Conservation (phyloP, 331 rosid genomes). For the Quercus lobata region DNA sequence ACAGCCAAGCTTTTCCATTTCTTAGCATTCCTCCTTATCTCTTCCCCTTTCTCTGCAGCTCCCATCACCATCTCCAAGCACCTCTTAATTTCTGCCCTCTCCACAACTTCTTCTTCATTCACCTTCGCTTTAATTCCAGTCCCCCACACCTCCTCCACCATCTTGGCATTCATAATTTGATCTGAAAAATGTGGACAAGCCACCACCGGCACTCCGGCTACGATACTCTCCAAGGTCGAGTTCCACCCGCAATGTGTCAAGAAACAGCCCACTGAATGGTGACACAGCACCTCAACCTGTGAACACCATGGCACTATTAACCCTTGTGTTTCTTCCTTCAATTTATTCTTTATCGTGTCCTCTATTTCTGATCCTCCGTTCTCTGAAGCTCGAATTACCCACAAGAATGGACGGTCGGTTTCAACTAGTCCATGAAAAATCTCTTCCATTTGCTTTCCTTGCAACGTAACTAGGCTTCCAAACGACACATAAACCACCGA, state of each 20-base stretch:
- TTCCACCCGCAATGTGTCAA: conserved; percentile 45
- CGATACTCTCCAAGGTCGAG: conserved; percentile 33
- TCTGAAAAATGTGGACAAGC: conserved; percentile 20
- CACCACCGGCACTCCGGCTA: conserved; percentile 20
- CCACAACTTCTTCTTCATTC: conserved; percentile 7
- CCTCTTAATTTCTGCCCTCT: conserved; percentile 15
- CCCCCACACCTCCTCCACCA: conserved; percentile 40
- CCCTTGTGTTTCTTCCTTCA: conserved; percentile 12
- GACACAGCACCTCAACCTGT: conserved; percentile 30
- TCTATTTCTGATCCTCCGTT: neutral
- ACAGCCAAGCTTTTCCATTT: conserved; percentile 14
- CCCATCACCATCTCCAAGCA: conserved; percentile 28
- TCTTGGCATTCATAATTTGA: conserved; percentile 34
- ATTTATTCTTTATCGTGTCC: neutral
- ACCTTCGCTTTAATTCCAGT: conserved; percentile 28
- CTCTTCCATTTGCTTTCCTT: conserved; percentile 29
- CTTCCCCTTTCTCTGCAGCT: neutral
- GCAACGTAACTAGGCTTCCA: conserved; percentile 21
- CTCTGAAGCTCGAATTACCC: conserved; percentile 23
- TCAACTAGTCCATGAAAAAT: conserved; percentile 17
- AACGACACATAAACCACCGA: conserved; percentile 38
- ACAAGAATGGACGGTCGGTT: conserved; percentile 19
- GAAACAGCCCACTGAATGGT: conserved; percentile 30
- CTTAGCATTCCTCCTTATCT: conserved; percentile 1
- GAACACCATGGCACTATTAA: conserved; percentile 37